phyloP scores from a whole-genome alignment of 352 stramenopile genomes.

The Ophiocytium majus region DNA sequence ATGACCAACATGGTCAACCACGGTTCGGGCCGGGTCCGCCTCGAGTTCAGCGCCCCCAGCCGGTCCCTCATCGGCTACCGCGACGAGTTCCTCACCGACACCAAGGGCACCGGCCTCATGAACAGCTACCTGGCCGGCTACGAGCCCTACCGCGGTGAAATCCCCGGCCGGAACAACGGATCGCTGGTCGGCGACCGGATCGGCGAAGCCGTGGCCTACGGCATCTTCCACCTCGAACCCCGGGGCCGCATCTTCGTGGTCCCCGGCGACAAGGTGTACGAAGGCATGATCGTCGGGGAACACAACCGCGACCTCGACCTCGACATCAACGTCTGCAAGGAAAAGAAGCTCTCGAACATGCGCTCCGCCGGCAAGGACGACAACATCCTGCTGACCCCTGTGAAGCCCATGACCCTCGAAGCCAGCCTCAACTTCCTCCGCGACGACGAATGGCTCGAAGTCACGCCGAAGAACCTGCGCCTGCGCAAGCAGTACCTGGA shows the following conservation, averaged over 20 bases:
- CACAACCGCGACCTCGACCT: slow-evolving; percentile 93
- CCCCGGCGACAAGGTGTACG: slow-evolving; percentile 91
- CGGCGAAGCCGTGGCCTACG: no score
- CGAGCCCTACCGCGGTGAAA: slow-evolving; percentile 34
- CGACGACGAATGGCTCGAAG: slow-evolving; percentile 3
- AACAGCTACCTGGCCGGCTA: no score
- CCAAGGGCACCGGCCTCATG: no score
- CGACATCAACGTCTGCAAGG: slow-evolving; percentile 95
- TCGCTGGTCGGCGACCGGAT: no score
- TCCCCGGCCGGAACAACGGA: no score
- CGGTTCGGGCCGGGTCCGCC: no score
- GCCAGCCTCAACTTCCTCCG: neutral
- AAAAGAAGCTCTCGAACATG: slow-evolving; percentile 98
- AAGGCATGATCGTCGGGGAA: slow-evolving; percentile 96
- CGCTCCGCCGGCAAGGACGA: slow-evolving; percentile 80
- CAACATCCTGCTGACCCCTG: neutral
- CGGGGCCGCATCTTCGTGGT: no score
- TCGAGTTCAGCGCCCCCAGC: no score
- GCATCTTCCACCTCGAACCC: no score
- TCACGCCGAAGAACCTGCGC: neutral
- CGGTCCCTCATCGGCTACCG: no score
- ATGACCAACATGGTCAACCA: no score
- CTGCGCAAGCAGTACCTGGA: neutral
- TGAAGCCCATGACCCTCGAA: neutral
- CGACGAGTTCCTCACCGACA: no score